phyloP scores from a whole-genome alignment of 441 rosid species.

The Populus hybrid region DNA sequence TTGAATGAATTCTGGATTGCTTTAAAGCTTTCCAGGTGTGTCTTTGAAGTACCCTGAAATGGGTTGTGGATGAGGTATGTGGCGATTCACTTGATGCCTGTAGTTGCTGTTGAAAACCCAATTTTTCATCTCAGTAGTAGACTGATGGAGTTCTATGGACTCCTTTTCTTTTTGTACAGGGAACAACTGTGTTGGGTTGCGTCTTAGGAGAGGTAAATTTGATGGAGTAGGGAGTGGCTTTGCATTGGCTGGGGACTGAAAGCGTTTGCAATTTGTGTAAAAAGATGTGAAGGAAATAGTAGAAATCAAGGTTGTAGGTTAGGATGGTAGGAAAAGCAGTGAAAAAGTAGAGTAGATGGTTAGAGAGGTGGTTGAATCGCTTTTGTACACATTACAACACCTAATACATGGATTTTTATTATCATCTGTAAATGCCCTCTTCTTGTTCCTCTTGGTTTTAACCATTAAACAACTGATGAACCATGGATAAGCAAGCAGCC shows the following conservation, averaged over 20 bases:
- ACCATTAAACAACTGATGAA: neutral
- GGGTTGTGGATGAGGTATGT: constrained; percentile 19
- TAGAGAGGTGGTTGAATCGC: constrained; percentile 29
- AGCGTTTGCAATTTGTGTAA: constrained; percentile 15
- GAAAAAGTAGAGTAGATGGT: constrained; percentile 10
- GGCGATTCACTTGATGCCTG: neutral
- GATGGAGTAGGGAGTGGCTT: constrained; percentile 5
- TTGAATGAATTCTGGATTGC: neutral
- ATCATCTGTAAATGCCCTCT: neutral
- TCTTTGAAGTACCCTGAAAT: neutral
- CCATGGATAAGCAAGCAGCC: too few species aligned
- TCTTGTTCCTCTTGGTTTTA: neutral
- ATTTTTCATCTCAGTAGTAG: neutral
- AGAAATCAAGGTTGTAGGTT: constrained; percentile 13
- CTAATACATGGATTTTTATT: constrained; percentile 32
- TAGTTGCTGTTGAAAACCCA: neutral
- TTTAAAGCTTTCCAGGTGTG: constrained; percentile 3
- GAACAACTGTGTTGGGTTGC: constrained; percentile 21
- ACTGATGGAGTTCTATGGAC: neutral
- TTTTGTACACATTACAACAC: constrained; percentile 36
- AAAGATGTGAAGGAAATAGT: constrained; percentile 9
- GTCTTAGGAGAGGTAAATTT: neutral
- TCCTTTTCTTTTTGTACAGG: constrained; percentile 25
- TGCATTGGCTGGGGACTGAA: constrained; percentile 11
- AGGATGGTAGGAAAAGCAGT: constrained; percentile 22